Base-by-base conservation (phyloP, 805 yeast genomes). In the Candida maesae region DNA sequence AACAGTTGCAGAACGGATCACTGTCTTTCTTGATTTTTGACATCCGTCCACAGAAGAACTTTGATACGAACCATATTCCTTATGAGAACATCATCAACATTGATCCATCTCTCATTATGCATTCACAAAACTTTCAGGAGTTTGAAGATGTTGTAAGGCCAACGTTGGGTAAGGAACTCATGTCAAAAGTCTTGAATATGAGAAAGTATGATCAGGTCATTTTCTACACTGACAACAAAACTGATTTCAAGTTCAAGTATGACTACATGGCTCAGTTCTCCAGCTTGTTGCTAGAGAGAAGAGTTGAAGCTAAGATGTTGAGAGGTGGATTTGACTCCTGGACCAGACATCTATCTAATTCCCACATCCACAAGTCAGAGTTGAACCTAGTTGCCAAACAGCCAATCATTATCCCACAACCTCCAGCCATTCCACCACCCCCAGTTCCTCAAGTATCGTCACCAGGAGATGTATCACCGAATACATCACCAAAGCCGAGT, bases 301-400 rank as follows among this genome's bases (percentile, higher is more conserved):
- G 36, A 7, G 33, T 51, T 7, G 25, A 44, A 7, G 35, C 66
- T 16, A 60, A 60, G 23, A 46, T 53, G 26, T 46, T 74, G 20
- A 51, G 64, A 16, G 78, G 78, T 18, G 78, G 78, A 2, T 68
- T 64, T 42, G 67, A 65, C 29, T 65, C 68, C 33, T 72, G 78
- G 78, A 48, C 59, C 14, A 57, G 59, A 28, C 56, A 56, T 18
- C 29, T 68, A 9, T 58, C 59, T 9, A 60, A 58, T 9, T 53
- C 59, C n/a, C 48, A 60, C 9, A 46, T 53, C 18, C 53, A 48
- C 18, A 44, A 46, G 5, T 28, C 40, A 6, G 44, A 44, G 6
- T 27, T 55, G 10, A 34, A 47, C 7, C 55, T 66, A 17, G 47
- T 44, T 11, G 48, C 53, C 4, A 52, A 49, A n/a, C 47, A 60